Conservation (phyloP, 2,329 filamentous ascomycete species). For the Aspergillus eucalypticola region DNA sequence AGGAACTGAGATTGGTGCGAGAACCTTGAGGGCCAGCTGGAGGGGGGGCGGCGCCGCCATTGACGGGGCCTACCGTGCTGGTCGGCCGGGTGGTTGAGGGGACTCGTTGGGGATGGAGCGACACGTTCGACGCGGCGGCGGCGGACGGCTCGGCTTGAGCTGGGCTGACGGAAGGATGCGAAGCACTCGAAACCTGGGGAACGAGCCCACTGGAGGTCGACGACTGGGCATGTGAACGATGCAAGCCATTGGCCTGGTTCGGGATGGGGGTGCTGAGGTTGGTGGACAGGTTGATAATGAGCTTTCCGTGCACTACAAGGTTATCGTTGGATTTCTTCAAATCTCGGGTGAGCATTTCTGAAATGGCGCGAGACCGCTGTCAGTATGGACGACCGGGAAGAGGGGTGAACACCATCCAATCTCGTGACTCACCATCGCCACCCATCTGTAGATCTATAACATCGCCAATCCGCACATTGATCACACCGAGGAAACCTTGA, state of each 20-base stretch:
- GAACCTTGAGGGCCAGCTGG: constrained; percentile 42
- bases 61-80: constrained; percentile 43
- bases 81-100: constrained; percentile 38
- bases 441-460: constrained; percentile 87
- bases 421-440: constrained; percentile 72
- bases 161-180: constrained; percentile 31
- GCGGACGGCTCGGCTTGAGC: constrained; percentile 31
- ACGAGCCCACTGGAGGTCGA: constrained; percentile 43
- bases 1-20: constrained; percentile 73
- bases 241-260: constrained; percentile 46
- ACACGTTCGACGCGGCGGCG: constrained; percentile 35
- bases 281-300: constrained; percentile 94
- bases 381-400: constrained; percentile 14
- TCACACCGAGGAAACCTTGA: constrained; percentile 95
- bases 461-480: constrained; percentile 94
- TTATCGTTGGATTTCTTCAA: constrained; percentile 98
- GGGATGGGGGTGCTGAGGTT: constrained; percentile 74
- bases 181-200: constrained; percentile 31
- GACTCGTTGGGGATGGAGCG: constrained; percentile 37
- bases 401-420: background rate
- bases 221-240: constrained; percentile 36
- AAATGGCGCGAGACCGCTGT: constrained; percentile 22
- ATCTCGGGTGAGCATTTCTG: constrained; percentile 97
- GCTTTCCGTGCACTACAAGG: constrained; percentile 93
- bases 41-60: constrained; percentile 41